phyloP scores from a whole-genome alignment of 768 basidiomycete species.

The Rubroboletus pulcherrimus region DNA sequence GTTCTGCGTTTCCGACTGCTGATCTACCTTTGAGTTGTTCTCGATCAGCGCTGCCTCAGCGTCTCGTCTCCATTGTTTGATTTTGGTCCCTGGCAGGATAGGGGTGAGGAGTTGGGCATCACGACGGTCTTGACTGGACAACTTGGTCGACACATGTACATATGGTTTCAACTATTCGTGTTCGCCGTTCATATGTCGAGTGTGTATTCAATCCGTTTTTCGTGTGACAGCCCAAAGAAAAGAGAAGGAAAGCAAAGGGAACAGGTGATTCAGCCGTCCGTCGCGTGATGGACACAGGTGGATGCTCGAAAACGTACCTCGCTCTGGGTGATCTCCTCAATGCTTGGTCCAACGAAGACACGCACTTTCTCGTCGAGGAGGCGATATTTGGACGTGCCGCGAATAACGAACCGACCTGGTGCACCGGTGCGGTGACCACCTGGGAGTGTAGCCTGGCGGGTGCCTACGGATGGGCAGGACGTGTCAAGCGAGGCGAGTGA shows the following conservation, averaged over 20 bases:
- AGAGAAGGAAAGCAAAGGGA: neutral
- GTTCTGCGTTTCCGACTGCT: neutral
- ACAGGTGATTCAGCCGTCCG: neutral
- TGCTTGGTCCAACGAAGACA: conserved; percentile 76
- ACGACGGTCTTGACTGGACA: conserved; percentile 22
- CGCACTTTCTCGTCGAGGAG: conserved; percentile 80
- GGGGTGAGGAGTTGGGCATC: conserved; percentile 27
- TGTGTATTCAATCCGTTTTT: neutral
- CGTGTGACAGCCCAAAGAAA: neutral
- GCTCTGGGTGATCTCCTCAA: conserved; percentile 57
- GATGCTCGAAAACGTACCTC: conserved; percentile 39
- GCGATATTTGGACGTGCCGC: conserved; percentile 76
- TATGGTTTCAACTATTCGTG: conserved; percentile 25
- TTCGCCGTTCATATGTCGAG: neutral
- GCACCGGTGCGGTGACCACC: conserved; percentile 86
- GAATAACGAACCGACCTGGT: conserved; percentile 78
- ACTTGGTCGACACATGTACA: conserved; percentile 24
- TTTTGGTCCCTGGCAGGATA: conserved; percentile 21
- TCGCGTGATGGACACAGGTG: neutral
- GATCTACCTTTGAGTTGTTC: neutral
- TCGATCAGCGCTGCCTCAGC: conserved; percentile 3
- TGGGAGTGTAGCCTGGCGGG: conserved; percentile 76
- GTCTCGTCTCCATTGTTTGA: conserved; percentile 26
- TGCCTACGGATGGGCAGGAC: conserved; percentile 45
- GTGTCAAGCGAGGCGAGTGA: neutral